Base-by-base conservation (phyloP, 2,329 filamentous ascomycete species). In the Exophiala xenobiotica region DNA sequence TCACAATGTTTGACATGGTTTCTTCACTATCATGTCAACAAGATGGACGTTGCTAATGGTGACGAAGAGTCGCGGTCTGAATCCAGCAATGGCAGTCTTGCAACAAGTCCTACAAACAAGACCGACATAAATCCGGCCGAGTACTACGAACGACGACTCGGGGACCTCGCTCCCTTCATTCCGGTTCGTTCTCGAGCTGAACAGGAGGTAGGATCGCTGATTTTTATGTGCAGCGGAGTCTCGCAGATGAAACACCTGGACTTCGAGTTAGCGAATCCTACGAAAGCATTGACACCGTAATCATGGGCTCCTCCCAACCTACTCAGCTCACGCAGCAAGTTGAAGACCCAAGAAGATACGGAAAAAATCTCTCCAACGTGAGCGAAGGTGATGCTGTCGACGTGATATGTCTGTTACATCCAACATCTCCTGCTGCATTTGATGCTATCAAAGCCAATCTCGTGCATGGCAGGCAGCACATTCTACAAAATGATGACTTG, bases 341-440 rank as follows among this genome's bases (percentile, higher is more conserved):
- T 63, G 74, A 90, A 59, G 90, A 96, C 67, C 89, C 90, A 33
- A 82, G 90, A 57, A 84, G 90, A 48, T 68, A 88, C 56, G 90
- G 90, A 49, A 79, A 86, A 66, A 87, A 89, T 69, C 88, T 89
- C 66, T 93, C 89, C 33, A 89, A 88, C 49, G 83, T 96, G 55
- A 86, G 81, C 46, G 86, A 91, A 61, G 81, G 88, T 59, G 91
- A 96, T 67, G 81, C 93, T 43, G 82, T 88, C 56, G 91, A 96
- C 70, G 89, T 96, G 61, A 82, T 96, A 59, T 95, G 90, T 71
- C 83, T 96, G 51, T 79, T 97, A 22, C 85, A 95, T 61, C 91
- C 92, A 8, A 82, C 82, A 59, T 88, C 90, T 2, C 76, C 82
- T 31, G 79, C 81, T 18, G 89, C 92, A 16, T 84, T 86, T 57